Base-by-base conservation (phyloP, 2,329 filamentous ascomycete genomes). In the Alternaria arbusti region DNA sequence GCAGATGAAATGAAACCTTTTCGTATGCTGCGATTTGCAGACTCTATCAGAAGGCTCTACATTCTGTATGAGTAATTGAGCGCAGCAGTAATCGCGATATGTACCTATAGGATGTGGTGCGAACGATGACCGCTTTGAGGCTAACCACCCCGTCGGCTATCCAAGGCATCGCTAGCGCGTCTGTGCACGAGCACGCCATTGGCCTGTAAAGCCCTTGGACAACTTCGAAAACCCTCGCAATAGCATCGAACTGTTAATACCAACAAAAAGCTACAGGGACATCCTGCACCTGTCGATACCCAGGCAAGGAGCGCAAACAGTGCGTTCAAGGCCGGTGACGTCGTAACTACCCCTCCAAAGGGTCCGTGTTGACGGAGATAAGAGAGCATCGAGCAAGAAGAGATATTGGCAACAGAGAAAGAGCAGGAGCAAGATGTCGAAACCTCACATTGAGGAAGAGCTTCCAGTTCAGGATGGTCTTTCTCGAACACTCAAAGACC, bases 401-500 rank as follows among this genome's bases (percentile, higher is more conserved):
- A 55, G 17, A n/a, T 22, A 54, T 22, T 44, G 32, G 32, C 47
- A 49, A 28, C 13, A 23, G 62, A 51, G 50, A 65, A 55, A 58
- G 22, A 23, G 45, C 44, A 26, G 25, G 51, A 57, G 3, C 36
- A 62, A 64, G 25, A 76, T 74, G 72, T 73, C 71, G 22, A 68
- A 73, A 26, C 64, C 72, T 30, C 81, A 82, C 36, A 78, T 80
- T 63, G 82, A 83, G 61, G 70, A 82, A 25, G 80, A 82, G 64
- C 68, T 65, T 13, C 68, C 69, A 10, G 73, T 74, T 13, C 73
- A 75, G 36, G 81, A 80, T 11, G 65, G 71, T 36, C 65, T 82
- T 8, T 76, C 74, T 62, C 73, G 77, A 57, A 81, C 91, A 54
- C 84, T 90, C 74, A 99, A 98, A 85, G 96, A 99, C 82, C 85